Conservation (phyloP, 129 eudicot genomes). For the Escallonia herrerae region DNA sequence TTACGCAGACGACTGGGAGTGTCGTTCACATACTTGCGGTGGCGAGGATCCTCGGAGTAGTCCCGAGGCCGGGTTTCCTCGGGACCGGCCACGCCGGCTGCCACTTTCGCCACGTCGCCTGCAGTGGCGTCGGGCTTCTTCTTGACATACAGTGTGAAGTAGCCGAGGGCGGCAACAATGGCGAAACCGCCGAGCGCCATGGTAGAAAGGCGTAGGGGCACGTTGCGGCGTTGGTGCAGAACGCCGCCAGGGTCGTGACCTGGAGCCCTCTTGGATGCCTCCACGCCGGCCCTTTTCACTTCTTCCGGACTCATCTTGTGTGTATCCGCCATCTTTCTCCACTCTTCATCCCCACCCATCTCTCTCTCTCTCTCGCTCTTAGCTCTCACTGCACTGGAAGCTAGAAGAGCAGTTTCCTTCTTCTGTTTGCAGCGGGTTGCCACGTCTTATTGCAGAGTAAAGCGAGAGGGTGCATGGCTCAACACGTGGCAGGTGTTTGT, state of each 20-base stretch:
- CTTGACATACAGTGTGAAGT: conserved; percentile 36
- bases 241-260: conserved; percentile 62
- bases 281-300: conserved; percentile 46
- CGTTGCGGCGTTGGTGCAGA: not conserved
- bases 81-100: conserved; percentile 33
- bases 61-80: conserved; percentile 9
- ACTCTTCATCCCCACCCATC: conserved; percentile 21
- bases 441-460: too few relatives aligned
- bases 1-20: too few relatives aligned
- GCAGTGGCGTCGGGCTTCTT: conserved; percentile 61
- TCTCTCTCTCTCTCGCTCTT: not conserved
- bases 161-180: conserved; percentile 36
- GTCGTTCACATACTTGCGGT: too few relatives aligned
- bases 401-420: too few relatives aligned
- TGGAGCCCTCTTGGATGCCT: conserved; percentile 54
- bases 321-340: conserved; percentile 66
- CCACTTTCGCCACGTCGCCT: conserved; percentile 36
- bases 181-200: conserved; percentile 46
- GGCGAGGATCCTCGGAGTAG: too few relatives aligned
- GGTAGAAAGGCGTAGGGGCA: conserved; percentile 14
- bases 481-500: too few relatives aligned
- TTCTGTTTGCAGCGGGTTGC: too few relatives aligned
- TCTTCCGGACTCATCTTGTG: conserved; percentile 71
- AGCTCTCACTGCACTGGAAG: too few relatives aligned
- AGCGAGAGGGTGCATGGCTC: too few relatives aligned